Conservation (phyloP, 2,329 filamentous ascomycete genomes). For the Aureobasidium musti region DNA sequence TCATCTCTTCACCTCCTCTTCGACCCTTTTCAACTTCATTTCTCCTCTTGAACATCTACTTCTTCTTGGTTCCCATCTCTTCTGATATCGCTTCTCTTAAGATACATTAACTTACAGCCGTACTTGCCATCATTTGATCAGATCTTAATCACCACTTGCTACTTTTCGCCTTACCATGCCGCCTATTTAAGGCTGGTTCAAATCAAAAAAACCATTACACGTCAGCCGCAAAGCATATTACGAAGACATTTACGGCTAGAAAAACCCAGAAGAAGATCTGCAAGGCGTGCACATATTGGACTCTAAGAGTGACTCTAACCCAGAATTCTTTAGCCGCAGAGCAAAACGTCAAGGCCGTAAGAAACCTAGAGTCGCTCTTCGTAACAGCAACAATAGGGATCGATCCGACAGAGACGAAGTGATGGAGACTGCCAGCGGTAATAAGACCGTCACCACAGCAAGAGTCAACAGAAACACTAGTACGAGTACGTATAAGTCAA, state of each 20-base stretch:
- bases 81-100: background rate
- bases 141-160: background rate
- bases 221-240: background rate
- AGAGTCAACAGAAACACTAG: background rate
- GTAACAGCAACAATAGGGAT: background rate
- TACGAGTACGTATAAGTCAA: background rate
- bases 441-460: background rate
- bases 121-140: background rate
- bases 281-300: background rate
- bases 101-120: background rate
- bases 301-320: background rate
- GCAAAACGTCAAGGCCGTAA: background rate
- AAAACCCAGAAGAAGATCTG: background rate
- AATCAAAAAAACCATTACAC: background rate
- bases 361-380: background rate
- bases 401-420: background rate
- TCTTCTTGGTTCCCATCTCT: background rate
- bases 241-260: conserved; percentile 5
- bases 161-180: background rate
- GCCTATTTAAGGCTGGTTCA: background rate
- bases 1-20: too few relatives aligned
- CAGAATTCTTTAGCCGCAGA: background rate
- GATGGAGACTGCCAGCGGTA: background rate
- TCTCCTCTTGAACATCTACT: too few relatives aligned
- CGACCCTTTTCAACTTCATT: too few relatives aligned